These are phyloP conservation scores for Aspergillus kassunensis DNA, from an alignment of 495 filamentous ascomycete species.

Conservation along the genomic window DNA sequence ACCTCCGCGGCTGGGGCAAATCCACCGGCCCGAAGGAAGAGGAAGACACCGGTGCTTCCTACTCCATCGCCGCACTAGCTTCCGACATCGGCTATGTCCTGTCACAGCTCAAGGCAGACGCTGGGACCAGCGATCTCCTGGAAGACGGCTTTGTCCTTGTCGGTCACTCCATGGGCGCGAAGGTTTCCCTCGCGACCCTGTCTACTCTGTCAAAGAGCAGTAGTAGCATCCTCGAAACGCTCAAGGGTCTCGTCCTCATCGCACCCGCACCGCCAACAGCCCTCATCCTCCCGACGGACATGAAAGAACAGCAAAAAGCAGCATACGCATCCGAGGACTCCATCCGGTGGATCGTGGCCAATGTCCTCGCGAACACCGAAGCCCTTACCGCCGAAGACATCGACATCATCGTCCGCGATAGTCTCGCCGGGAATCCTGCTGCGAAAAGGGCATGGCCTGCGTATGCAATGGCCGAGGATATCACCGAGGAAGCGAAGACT, in stretches of 20 bases:
- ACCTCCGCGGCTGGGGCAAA: conserved; percentile 39
- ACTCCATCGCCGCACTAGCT: conserved; percentile 28
- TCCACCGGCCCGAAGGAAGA: conserved; percentile 27
- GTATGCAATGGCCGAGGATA: conserved; percentile 41
- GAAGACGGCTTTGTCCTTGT: conserved; percentile 30
- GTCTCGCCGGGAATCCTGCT: conserved; percentile 24
- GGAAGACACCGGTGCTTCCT: conserved; percentile 11
- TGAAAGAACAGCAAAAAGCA: conserved; percentile 31
- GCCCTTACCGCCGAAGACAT: conserved; percentile 20
- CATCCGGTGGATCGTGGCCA: conserved; percentile 28
- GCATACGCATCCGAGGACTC: conserved; percentile 30
- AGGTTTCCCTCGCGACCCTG: conserved; percentile 33
- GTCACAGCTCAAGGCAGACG: conserved; percentile 11
- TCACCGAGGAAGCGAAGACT: conserved; percentile 16
- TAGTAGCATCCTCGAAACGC: conserved; percentile 1
- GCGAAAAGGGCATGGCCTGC: conserved; percentile 37
- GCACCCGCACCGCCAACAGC: conserved; percentile 33
- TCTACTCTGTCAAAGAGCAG: conserved; percentile 1
- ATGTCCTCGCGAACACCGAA: conserved; percentile 30
- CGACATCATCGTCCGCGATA: conserved; percentile 25
- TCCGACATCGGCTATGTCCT: conserved; percentile 28
- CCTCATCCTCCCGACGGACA: conserved; percentile 29
- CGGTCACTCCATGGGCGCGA: conserved; percentile 44
- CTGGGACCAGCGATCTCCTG: conserved; percentile 4
- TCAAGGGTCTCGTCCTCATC: conserved; percentile 34